Base-by-base conservation (phyloP, 2,329 filamentous ascomycete species). In the Pseudogymnoascus sp. region DNA sequence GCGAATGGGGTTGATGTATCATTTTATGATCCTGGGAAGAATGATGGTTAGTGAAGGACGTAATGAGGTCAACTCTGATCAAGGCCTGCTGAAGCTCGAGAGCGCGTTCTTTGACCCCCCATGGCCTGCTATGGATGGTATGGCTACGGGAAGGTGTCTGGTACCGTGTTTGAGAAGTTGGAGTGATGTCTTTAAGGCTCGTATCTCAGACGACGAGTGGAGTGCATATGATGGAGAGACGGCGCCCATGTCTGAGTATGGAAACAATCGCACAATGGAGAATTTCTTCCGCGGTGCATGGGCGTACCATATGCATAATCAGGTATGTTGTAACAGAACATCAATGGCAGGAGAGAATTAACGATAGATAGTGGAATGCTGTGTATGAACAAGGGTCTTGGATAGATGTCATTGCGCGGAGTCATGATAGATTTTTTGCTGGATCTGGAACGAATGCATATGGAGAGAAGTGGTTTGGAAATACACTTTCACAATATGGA, bases 301-400 rank as follows among this genome's bases (percentile, higher is more conserved):
- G 43, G 43, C 43, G 8, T 54, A 54, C 43, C 43, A 54, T 54
- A 54, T 54, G 43, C 43, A 54, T 30, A 54, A 54, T 18, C 43
- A 32, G 43, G 43, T 54, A 54, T 54, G 43, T 30, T 32, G 4
- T 3, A 12, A 6, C 25, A 16, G 14, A 54, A 12, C 16, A 2
- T 2, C 8, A 12, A 30, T 30, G 14, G 25, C 8, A 18, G 1
- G 1, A 32, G 43, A 12, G 43, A 18, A 6, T 11, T 54, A n/a
- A 54, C n/a, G n/a, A 30, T 32, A 5, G 25, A 32, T 16, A 54
- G 43, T 54, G 43, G 43, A 54, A 54, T 54, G 25, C 43, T 30
- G 43, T 54, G 43, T 54, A 54, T 6, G 43, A 54, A 32, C n/a
- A 54, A 8, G 43, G 43, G 5, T 54, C 43, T 18, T 54, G 43